phyloP scores from a whole-genome alignment of 306 rosid species.

The Erythrophleum fordii region DNA sequence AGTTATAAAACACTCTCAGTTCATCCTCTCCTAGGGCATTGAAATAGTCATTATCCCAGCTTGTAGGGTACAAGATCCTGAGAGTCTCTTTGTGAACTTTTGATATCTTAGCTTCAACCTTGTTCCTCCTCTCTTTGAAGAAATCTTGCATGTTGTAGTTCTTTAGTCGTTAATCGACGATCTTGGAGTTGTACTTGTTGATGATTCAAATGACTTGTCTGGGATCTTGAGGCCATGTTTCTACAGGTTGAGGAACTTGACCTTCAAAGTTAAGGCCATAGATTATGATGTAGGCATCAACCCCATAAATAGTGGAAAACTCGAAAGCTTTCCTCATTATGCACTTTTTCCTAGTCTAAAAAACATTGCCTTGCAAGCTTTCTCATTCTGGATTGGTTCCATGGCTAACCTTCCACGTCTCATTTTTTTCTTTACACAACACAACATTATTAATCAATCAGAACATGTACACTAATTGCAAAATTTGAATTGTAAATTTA shows the following conservation, averaged over 20 bases:
- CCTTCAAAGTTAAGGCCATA: conserved; percentile 30
- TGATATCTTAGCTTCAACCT: conserved; percentile 31
- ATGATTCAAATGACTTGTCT: conserved; percentile 16
- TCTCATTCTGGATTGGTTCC: conserved; percentile 38
- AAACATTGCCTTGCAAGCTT: conserved; percentile 38
- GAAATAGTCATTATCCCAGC: too few relatives aligned
- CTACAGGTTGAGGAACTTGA: background rate
- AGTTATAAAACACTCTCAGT: background rate
- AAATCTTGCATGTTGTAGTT: conserved; percentile 37
- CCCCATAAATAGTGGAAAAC: too few relatives aligned
- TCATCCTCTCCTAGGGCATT: background rate
- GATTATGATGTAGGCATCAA: too few relatives aligned
- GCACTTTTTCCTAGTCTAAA: conserved; percentile 30
- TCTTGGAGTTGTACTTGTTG: conserved; percentile 21
- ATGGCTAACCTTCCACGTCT: conserved; percentile 42
- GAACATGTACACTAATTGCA: too few relatives aligned
- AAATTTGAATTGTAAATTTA: too few relatives aligned
- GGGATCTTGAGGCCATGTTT: conserved; percentile 37
- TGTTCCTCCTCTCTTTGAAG: conserved; percentile 33
- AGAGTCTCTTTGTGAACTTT: conserved; percentile 20
- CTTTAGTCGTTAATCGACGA: conserved; percentile 6
- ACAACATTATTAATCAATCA: too few relatives aligned
- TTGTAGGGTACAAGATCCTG: background rate
- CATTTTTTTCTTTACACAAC: too few relatives aligned
- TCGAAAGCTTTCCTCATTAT: conserved; percentile 40